phyloP scores from a whole-genome alignment of 331 rosid genomes.

The Saraca asoca region DNA sequence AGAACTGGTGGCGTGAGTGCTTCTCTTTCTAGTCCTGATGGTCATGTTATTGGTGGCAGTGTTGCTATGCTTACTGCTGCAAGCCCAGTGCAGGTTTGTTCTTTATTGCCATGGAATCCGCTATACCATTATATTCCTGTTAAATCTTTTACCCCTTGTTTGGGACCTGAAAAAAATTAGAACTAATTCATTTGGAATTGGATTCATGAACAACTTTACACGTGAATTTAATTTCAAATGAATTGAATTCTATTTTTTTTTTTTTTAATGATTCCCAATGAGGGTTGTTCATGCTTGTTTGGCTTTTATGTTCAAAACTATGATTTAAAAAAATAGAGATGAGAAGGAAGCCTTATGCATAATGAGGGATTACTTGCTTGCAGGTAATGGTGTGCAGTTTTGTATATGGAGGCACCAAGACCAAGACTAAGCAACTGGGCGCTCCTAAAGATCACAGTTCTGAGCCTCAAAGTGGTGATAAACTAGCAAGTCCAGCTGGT shows the following conservation, averaged over 20 bases:
- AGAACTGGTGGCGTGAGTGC: conserved; percentile 88
- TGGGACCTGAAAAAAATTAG: not conserved
- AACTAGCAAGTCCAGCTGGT: conserved; percentile 53
- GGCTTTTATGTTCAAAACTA: conserved; percentile 8
- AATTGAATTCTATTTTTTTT: too few relatives aligned
- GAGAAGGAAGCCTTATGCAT: conserved; percentile 13
- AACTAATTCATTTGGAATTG: too few relatives aligned
- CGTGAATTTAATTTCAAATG: too few relatives aligned
- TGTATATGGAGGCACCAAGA: conserved; percentile 64
- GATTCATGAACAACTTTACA: too few relatives aligned
- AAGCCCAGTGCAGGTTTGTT: conserved; percentile 83
- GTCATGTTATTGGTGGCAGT: conserved; percentile 85
- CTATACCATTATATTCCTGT: not conserved
- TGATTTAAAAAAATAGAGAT: not conserved
- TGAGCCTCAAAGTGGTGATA: conserved; percentile 53
- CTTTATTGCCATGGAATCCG: conserved; percentile 15
- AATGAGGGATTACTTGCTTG: conserved; percentile 26
- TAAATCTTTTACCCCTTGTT: conserved; percentile 1
- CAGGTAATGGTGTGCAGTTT: conserved; percentile 94
- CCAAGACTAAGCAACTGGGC: conserved; percentile 53
- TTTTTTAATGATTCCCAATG: too few relatives aligned
- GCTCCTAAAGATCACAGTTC: conserved; percentile 48
- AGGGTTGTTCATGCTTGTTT: too few relatives aligned
- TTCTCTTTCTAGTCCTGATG: conserved; percentile 84
- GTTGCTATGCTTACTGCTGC: conserved; percentile 80